A percentile compares a stretch with the other conserved stretches of the same genome.
These are phyloP conservation scores for Selaginella tamariscina DNA, from an alignment of 75 land plant species.

Conservation along the genomic window DNA sequence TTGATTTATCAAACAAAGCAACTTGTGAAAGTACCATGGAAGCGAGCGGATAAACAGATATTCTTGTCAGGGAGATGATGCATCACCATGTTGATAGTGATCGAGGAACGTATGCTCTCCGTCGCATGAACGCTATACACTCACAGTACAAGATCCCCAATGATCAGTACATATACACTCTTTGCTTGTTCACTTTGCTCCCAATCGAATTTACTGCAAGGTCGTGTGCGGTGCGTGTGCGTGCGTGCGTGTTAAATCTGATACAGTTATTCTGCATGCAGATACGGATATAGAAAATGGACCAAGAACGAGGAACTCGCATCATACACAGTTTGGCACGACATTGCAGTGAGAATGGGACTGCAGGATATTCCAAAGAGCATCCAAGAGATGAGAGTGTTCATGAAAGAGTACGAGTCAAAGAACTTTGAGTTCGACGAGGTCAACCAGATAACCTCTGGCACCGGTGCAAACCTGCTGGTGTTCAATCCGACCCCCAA, in stretches of 20 bases:
- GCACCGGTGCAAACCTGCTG: constrained; percentile 11
- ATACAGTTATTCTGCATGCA: background rate
- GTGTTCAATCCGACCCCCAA: constrained; percentile 5
- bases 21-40: background rate
- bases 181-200: constrained; percentile 13
- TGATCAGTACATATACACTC: constrained; percentile 13
- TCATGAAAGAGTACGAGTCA: constrained; percentile 13
- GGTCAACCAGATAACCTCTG: constrained; percentile 18
- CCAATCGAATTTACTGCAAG: constrained; percentile 9
- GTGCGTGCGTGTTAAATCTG: background rate
- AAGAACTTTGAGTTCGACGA: constrained; percentile 16
- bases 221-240: constrained; percentile 9
- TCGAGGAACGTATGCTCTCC: constrained; percentile 18
- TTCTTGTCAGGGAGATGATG: constrained; percentile 14
- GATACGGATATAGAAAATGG: constrained; percentile 19
- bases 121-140: constrained; percentile 28
- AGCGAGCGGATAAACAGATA: constrained; percentile 18
- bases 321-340: constrained; percentile 16
- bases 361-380: constrained; percentile 15
- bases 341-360: constrained; percentile 21
- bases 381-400: constrained; percentile 14
- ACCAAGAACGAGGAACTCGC: constrained; percentile 16
- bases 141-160: constrained; percentile 20
- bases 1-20: background rate
- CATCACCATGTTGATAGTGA: constrained; percentile 21